Percentiles rank a stretch among this genome's conserved stretches.
Evolutionary conservation across 1,284 basidiomycete species (phyloP).

Genomic region (Puccinia novopanici): DNA sequence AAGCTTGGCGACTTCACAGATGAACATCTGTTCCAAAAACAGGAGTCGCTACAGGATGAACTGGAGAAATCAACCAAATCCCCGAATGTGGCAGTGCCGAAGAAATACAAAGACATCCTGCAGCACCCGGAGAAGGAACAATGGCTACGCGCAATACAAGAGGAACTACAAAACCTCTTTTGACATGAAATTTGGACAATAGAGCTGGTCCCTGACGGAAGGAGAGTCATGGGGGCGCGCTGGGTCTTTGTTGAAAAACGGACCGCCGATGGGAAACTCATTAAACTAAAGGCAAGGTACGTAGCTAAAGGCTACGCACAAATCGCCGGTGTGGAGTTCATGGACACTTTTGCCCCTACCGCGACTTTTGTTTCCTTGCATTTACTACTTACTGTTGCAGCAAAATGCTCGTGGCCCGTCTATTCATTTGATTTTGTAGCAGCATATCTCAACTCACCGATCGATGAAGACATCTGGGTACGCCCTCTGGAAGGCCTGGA

Average conservation of each 20-base stretch:
- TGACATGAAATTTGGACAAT: neutral
- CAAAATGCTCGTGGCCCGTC: neutral
- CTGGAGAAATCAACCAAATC: neutral
- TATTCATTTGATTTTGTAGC: constrained; percentile 14
- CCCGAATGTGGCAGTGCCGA: too few relatives aligned
- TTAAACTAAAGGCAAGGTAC: neutral
- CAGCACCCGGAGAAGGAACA: neutral
- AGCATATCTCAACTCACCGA: constrained; percentile 2
- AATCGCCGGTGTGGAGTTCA: neutral
- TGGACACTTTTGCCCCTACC: constrained; percentile 8
- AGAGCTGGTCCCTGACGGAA: too few relatives aligned
- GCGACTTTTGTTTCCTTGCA: neutral
- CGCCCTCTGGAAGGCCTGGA: neutral
- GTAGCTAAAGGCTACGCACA: constrained; percentile 19
- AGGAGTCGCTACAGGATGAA: neutral
- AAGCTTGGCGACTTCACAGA: neutral
- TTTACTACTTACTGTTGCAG: neutral
- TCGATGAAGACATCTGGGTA: constrained; percentile 14
- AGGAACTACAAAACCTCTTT: neutral
- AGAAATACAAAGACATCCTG: neutral
- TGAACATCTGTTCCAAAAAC: neutral
- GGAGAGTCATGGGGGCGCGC: neutral
- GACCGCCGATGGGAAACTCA: neutral
- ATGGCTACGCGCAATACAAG: neutral
- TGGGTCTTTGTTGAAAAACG: constrained; percentile 16